These are phyloP conservation scores for Podospora bellae-mahoneyi DNA, from an alignment of 495 filamentous ascomycete genomes.

Conservation along the genomic window DNA sequence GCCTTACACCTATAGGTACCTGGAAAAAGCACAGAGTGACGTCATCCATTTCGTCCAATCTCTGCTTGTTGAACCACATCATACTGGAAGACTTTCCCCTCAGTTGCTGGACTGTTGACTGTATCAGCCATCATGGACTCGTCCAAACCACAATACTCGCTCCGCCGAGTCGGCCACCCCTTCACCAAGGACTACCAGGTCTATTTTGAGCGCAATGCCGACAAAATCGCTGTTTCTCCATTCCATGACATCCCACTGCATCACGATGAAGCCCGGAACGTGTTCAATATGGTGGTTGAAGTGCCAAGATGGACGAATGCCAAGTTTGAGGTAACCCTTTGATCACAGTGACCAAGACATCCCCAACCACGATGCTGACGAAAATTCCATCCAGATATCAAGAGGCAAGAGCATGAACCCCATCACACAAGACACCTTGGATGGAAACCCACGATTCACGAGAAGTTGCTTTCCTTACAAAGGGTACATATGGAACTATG, in stretches of 20 bases:
- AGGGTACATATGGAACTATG: constrained; percentile 32
- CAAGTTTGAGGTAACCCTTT: constrained; percentile 27
- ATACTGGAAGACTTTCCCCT: neutral
- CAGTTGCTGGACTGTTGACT: neutral
- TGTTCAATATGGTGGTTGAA: constrained; percentile 34
- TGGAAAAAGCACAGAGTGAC: neutral
- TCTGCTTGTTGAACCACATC: neutral
- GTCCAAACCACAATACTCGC: constrained; percentile 15
- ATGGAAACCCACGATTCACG: constrained; percentile 19
- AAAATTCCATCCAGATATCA: constrained; percentile 16
- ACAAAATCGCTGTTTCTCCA: constrained; percentile 26
- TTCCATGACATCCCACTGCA: constrained; percentile 34
- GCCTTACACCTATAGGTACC: neutral
- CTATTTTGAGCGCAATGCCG: constrained; percentile 24
- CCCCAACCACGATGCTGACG: neutral
- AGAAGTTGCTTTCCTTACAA: constrained; percentile 27
- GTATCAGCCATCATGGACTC: neutral
- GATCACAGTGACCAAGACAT: neutral
- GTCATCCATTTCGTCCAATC: neutral
- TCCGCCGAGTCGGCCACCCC: constrained; percentile 18
- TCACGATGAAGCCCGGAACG: constrained; percentile 18
- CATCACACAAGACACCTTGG: constrained; percentile 22
- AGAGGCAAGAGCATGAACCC: constrained; percentile 28
- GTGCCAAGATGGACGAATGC: constrained; percentile 31
- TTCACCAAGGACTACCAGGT: constrained; percentile 27